These are phyloP conservation scores for Malus hybrid DNA, from an alignment of 331 rosid species.

Conservation along the genomic window DNA sequence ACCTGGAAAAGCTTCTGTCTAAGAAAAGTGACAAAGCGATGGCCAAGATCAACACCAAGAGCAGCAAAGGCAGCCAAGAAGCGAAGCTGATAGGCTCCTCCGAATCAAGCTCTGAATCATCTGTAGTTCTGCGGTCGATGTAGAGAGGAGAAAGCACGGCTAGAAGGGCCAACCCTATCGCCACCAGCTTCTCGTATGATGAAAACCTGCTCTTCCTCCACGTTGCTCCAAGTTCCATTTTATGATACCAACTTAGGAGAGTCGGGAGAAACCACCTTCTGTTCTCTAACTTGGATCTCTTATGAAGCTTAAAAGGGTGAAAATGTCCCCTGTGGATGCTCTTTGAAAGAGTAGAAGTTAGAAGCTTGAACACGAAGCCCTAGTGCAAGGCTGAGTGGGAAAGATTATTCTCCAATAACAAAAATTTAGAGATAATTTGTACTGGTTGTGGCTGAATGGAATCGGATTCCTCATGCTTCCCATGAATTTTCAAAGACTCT, in stretches of 20 bases:
- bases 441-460: conserved; percentile 18
- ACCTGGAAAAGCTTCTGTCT: conserved; percentile 44
- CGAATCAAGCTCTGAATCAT: conserved; percentile 37
- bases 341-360: background rate
- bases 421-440: conserved; percentile 16
- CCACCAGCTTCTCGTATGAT: conserved; percentile 50
- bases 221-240: conserved; percentile 43
- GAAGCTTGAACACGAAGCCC: conserved; percentile 27
- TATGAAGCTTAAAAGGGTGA: background rate
- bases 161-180: conserved; percentile 46
- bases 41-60: conserved; percentile 45
- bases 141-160: conserved; percentile 85
- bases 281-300: background rate
- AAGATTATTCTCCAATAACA: conserved; percentile 35
- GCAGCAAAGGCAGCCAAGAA: conserved; percentile 58
- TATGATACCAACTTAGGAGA: conserved; percentile 1
- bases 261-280: background rate
- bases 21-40: conserved; percentile 39
- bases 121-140: conserved; percentile 39
- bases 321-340: background rate
- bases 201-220: conserved; percentile 44
- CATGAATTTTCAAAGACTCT: conserved; percentile 1
- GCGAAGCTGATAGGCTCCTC: conserved; percentile 31
- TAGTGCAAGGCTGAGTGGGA: conserved; percentile 11
- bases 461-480: conserved; percentile 42